Conservation (phyloP, 805 yeast genomes). For the Saccharomycopsis selenospora region DNA sequence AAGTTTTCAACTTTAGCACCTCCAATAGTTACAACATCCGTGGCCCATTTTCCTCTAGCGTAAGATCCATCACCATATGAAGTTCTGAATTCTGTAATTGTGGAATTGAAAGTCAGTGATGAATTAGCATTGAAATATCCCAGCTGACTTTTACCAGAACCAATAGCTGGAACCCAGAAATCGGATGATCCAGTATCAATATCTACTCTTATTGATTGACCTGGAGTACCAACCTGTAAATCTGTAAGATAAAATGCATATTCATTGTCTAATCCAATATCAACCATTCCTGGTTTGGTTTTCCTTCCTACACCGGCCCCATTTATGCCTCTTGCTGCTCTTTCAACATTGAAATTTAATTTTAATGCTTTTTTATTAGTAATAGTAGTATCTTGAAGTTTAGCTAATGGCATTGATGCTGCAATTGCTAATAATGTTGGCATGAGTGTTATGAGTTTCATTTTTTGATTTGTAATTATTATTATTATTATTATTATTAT, state of each 20-base stretch:
- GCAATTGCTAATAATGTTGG: no score
- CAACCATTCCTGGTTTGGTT: no score
- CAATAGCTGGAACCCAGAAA: conserved; percentile 31
- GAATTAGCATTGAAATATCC: conserved; percentile 5
- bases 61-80: conserved; percentile 17
- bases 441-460: no score
- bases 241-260: conserved; percentile 38
- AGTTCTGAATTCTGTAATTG: background rate
- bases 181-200: conserved; percentile 47
- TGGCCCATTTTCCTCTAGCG: conserved; percentile 19
- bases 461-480: no score
- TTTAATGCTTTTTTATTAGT: no score
- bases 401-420: no score
- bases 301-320: no score
- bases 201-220: conserved; percentile 35
- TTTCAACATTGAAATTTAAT: no score
- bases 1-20: conserved; percentile 4
- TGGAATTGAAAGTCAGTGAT: conserved; percentile 1
- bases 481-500: no score
- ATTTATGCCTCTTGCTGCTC: no score
- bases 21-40: conserved; percentile 10
- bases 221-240: conserved; percentile 37
- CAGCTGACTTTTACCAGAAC: background rate
- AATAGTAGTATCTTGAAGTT: no score
- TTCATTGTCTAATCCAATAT: conserved; percentile 36